Percentiles rank a stretch among this genome's conserved stretches.
These are phyloP conservation scores for Sanghuangporus baumii DNA, from an alignment of 1,284 basidiomycete genomes.

Conservation along the genomic window DNA sequence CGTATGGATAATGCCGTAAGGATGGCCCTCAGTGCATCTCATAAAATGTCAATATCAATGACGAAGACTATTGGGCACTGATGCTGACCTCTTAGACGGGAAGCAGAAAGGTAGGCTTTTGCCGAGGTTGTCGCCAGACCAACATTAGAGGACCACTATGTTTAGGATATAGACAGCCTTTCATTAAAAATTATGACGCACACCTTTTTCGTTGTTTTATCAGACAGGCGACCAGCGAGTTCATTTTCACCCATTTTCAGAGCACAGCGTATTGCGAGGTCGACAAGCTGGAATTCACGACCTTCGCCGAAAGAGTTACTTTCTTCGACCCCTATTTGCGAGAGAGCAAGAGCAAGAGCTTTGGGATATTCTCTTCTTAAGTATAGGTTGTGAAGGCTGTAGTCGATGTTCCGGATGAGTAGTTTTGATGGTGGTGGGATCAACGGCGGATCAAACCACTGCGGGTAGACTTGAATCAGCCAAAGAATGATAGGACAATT, in stretches of 20 bases:
- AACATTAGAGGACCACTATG: slow-evolving; percentile 6
- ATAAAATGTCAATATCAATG: not conserved
- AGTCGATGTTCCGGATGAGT: slow-evolving; percentile 14
- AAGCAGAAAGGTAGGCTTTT: slow-evolving; percentile 7
- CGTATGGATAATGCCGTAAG: slow-evolving; percentile 7
- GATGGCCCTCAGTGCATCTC: slow-evolving; percentile 13
- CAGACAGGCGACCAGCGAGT: slow-evolving; percentile 4
- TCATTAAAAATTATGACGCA: not conserved
- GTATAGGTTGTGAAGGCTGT: slow-evolving; percentile 14
- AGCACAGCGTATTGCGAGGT: slow-evolving; percentile 14
- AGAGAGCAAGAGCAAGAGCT: slow-evolving; percentile 5
- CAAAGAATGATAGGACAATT: not conserved
- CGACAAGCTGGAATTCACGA: slow-evolving; percentile 9
- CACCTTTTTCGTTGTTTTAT: slow-evolving; percentile 12
- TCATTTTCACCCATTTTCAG: slow-evolving; percentile 1
- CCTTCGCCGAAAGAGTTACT: slow-evolving; percentile 5
- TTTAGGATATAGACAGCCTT: not conserved
- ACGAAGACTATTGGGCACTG: not conserved
- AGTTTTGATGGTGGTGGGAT: slow-evolving; percentile 2
- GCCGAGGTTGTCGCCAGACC: slow-evolving; percentile 7
- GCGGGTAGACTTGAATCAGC: not conserved
- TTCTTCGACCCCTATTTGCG: slow-evolving; percentile 10
- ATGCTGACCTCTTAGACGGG: slow-evolving; percentile 5
- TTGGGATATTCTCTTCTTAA: slow-evolving; percentile 4
- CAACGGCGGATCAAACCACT: slow-evolving; percentile 13